Base-by-base conservation (phyloP, 495 filamentous ascomycete species). In the Penicillium cinerascens region DNA sequence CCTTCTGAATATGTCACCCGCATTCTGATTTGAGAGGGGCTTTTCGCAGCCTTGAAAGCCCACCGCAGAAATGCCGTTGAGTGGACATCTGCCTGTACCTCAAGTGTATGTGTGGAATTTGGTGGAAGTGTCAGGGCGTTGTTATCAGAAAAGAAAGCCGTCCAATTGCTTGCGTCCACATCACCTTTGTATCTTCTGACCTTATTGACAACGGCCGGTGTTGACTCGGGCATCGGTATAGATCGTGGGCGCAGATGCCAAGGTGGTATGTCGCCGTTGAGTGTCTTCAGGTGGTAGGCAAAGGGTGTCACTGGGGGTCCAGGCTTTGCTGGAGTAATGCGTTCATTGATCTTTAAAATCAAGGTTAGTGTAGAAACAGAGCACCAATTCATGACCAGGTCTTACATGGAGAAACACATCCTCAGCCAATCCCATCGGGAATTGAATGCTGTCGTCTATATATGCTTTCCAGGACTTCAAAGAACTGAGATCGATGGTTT, bases 321-420 rank as follows among this genome's bases (percentile, higher is more conserved):
- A 7, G 42, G 17, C 2, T 27, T 17, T 8, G 49, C 50, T 11
- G 61, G 61, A 36, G 44, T 13, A n/a, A 70, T 47, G 16, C 69
- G 69, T 40, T 74, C 71, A 52, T 58, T 66, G 46, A 72, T 72
- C 71, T 74, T 25, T 22, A 13, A 17, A 39, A 13, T 25, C 38
- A 26, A 7, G 25, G 25, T 47, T 9, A 54, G 33, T 22, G 6
- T 7, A 22, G 40, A 10, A 22, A 39, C 16, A 18, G 21, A 0
- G 18, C 11, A 20, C 7, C 35, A 3, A 27, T 37, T n/a, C 18
- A 6, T 10, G 23, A 35, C 11, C 10, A 42, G 27, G 11, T n/a
- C 64, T 52, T 45, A 73, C 70, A 59, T 73, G 70, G 29, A 73
- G 65, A 49, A 73, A 74, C 1, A 61, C 64, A 53, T 74, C 71